Percentiles rank a stretch among this genome's conserved stretches.
These are phyloP conservation scores for Cryptococcus sp. DNA, from an alignment of 1,284 basidiomycete species.

Conservation along the genomic window DNA sequence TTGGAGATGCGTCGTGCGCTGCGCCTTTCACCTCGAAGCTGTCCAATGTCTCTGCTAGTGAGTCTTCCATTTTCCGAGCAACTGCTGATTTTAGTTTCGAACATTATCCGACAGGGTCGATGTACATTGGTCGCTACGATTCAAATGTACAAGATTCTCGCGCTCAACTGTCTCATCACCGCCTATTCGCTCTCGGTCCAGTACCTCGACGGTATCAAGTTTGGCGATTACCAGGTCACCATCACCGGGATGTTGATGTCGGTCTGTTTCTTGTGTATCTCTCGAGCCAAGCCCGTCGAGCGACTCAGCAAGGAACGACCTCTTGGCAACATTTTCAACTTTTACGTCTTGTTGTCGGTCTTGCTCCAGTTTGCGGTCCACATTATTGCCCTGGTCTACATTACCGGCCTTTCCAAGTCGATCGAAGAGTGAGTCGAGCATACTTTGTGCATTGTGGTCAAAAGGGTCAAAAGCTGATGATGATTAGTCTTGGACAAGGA, in stretches of 20 bases:
- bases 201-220: constrained; percentile 95
- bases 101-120: constrained; percentile 92
- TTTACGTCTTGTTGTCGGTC: constrained; percentile 86
- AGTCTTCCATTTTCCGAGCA: constrained; percentile 38
- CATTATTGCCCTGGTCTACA: constrained; percentile 80
- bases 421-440: constrained; percentile 65
- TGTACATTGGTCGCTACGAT: constrained; percentile 94
- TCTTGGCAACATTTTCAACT: constrained; percentile 88
- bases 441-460: no score
- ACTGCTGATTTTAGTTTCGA: constrained; percentile 60
- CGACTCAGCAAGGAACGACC: constrained; percentile 85
- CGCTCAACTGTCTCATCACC: constrained; percentile 90
- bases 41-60: constrained; percentile 85
- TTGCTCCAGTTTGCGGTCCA: constrained; percentile 87
- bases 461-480: not conserved
- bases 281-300: constrained; percentile 92
- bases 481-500: constrained; percentile 55
- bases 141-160: constrained; percentile 98
- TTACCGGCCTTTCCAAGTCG: constrained; percentile 71
- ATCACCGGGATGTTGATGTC: constrained; percentile 94
- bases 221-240: constrained; percentile 91
- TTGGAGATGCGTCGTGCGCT: constrained; percentile 92
- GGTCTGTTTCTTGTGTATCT: constrained; percentile 94
- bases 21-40: constrained; percentile 95
- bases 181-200: constrained; percentile 93